A percentile compares a stretch with the other conserved stretches of the same genome.
phyloP scores from a whole-genome alignment of 768 basidiomycete genomes.

The Suillus cothurnatus region DNA sequence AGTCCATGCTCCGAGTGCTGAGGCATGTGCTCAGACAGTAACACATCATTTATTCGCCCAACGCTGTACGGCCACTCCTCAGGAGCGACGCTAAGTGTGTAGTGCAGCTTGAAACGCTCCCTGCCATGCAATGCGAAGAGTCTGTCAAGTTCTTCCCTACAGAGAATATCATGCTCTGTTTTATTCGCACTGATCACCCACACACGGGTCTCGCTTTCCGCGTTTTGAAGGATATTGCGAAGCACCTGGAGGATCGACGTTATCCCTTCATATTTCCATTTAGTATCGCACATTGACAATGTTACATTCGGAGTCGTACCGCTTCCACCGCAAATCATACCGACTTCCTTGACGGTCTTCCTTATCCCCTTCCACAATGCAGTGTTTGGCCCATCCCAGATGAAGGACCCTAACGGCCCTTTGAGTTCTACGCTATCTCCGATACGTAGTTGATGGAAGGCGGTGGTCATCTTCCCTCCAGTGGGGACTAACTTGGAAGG shows the following conservation, averaged over 20 bases:
- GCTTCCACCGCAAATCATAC: constrained; percentile 60
- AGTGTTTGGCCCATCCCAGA: constrained; percentile 47
- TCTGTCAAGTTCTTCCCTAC: constrained; percentile 48
- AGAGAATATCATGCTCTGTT: constrained; percentile 52
- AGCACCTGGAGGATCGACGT: constrained; percentile 63
- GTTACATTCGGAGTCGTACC: constrained; percentile 33
- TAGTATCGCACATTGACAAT: not conserved
- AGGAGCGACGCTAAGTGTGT: constrained; percentile 41
- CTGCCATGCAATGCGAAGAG: constrained; percentile 31
- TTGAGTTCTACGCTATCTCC: constrained; percentile 58
- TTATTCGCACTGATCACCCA: constrained; percentile 54
- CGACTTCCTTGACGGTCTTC: constrained; percentile 41
- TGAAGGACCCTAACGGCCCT: constrained; percentile 60
- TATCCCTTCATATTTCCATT: constrained; percentile 37
- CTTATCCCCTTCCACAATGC: constrained; percentile 40
- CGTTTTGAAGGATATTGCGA: constrained; percentile 46
- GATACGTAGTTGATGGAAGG: constrained; percentile 46
- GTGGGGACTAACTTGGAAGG: constrained; percentile 36
- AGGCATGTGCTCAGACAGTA: constrained; percentile 46
- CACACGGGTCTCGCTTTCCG: constrained; percentile 40
- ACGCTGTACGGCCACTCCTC: constrained; percentile 40
- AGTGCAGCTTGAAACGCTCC: constrained; percentile 41
- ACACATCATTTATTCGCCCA: constrained; percentile 43
- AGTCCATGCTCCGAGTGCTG: constrained; percentile 38
- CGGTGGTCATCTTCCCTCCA: constrained; percentile 57